phyloP scores from a whole-genome alignment of 768 basidiomycete species.

The Russula emetica region DNA sequence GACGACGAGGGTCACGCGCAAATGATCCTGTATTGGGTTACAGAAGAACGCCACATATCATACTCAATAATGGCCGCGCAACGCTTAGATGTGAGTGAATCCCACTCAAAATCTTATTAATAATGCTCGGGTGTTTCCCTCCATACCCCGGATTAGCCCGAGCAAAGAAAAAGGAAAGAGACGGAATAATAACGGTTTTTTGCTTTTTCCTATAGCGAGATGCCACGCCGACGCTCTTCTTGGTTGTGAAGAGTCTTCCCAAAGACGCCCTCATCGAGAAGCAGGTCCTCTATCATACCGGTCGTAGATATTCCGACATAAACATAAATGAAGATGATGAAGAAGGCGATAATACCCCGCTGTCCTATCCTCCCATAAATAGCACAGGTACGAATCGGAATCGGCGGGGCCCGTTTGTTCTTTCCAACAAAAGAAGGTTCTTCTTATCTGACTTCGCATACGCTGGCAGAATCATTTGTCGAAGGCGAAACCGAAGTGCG shows the following conservation, averaged over 20 bases:
- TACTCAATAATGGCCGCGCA: constrained; percentile 42
- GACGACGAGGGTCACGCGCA: constrained; percentile 48
- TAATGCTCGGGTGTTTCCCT: not conserved
- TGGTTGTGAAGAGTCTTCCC: constrained; percentile 61
- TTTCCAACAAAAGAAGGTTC: not conserved
- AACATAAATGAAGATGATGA: constrained; percentile 43
- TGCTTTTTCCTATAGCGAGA: constrained; percentile 26
- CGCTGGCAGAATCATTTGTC: constrained; percentile 3
- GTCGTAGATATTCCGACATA: constrained; percentile 41
- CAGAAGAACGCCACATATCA: constrained; percentile 37
- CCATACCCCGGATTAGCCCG: not conserved
- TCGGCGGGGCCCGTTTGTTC: not conserved
- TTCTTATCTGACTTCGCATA: constrained; percentile 10
- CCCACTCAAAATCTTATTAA: not conserved
- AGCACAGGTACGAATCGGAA: constrained; percentile 38
- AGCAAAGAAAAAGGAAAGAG: not conserved
- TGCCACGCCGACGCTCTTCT: constrained; percentile 47
- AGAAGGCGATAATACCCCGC: constrained; percentile 38
- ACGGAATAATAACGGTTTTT: not conserved
- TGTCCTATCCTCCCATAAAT: constrained; percentile 39
- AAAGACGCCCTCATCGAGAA: constrained; percentile 72
- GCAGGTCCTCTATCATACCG: constrained; percentile 69
- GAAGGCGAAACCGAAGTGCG: constrained; percentile 7
- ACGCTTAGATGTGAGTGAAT: constrained; percentile 8
- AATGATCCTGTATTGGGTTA: constrained; percentile 70